Conservation (phyloP, 495 filamentous ascomycete genomes). For the Venustampulla echinocandica region DNA sequence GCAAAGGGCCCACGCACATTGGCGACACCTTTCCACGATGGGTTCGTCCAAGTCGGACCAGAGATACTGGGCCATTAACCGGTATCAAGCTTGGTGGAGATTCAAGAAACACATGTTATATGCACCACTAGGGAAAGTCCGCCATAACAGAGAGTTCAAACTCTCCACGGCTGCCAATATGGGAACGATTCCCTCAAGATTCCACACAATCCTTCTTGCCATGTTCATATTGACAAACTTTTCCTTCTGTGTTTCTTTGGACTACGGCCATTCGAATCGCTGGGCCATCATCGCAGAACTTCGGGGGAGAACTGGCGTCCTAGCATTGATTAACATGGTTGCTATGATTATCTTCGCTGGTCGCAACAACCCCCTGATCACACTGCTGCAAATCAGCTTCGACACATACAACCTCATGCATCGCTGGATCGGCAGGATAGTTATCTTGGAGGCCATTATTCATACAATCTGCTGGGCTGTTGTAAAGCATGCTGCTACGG, state of each 20-base stretch:
- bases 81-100: constrained; percentile 36
- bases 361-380: constrained; percentile 89
- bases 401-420: constrained; percentile 95
- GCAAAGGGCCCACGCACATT: constrained; percentile 34
- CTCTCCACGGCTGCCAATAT: constrained; percentile 71
- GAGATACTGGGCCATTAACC: constrained; percentile 38
- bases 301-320: constrained; percentile 65
- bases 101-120: constrained; percentile 76
- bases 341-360: constrained; percentile 79
- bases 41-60: constrained; percentile 33
- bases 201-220: constrained; percentile 65
- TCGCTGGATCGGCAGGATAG: constrained; percentile 87
- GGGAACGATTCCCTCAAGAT: constrained; percentile 75
- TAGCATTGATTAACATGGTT: constrained; percentile 73
- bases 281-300: constrained; percentile 51
- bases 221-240: constrained; percentile 57
- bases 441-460: constrained; percentile 64
- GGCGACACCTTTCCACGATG: constrained; percentile 43
- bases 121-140: constrained; percentile 70
- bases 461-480: constrained; percentile 71
- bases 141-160: constrained; percentile 81
- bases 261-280: constrained; percentile 43
- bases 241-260: constrained; percentile 52
- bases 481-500: constrained; percentile 54
- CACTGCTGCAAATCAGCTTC: constrained; percentile 76